phyloP scores from a whole-genome alignment of 2,329 filamentous ascomycete species.

The Hypoxylon sp. region DNA sequence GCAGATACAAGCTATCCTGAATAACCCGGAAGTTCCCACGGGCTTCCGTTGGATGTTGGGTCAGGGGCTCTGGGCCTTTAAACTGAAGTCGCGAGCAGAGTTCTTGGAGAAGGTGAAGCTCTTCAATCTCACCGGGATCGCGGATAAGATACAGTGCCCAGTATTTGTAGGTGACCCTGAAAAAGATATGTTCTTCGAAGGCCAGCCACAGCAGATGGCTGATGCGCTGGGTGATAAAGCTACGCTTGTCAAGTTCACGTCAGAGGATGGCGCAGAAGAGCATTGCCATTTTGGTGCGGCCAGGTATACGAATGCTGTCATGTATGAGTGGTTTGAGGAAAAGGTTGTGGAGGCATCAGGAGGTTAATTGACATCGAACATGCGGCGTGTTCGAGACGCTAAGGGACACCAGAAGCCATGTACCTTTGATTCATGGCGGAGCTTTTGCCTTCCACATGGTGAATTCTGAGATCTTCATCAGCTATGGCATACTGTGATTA shows the following conservation, averaged over 20 bases:
- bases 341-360: slow-evolving; percentile 23
- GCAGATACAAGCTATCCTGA: slow-evolving; percentile 2
- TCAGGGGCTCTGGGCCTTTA: slow-evolving; percentile 27
- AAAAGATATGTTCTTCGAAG: slow-evolving; percentile 47
- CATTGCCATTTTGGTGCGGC: slow-evolving; percentile 26
- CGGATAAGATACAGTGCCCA: slow-evolving; percentile 41
- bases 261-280: slow-evolving; percentile 23
- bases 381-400: not conserved
- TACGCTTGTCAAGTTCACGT: slow-evolving; percentile 28
- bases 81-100: slow-evolving; percentile 9
- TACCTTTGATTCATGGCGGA: not conserved
- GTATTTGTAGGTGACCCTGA: slow-evolving; percentile 43
- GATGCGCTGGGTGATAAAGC: slow-evolving; percentile 42
- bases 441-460: not conserved
- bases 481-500: not conserved
- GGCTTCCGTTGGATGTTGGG: slow-evolving; percentile 23
- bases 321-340: slow-evolving; percentile 34
- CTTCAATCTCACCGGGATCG: slow-evolving; percentile 16
- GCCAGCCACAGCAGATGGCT: slow-evolving; percentile 44
- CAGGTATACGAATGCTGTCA: slow-evolving; percentile 21
- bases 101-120: slow-evolving; percentile 9
- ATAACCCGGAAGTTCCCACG: slow-evolving; percentile 7
- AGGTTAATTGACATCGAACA: not conserved
- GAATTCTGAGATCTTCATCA: not conserved
- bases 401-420: no score